Percentiles rank a stretch among this genome's conserved stretches.
phyloP scores from a whole-genome alignment of 257 asterid genomes.

The Solanum pimpinellifolium region DNA sequence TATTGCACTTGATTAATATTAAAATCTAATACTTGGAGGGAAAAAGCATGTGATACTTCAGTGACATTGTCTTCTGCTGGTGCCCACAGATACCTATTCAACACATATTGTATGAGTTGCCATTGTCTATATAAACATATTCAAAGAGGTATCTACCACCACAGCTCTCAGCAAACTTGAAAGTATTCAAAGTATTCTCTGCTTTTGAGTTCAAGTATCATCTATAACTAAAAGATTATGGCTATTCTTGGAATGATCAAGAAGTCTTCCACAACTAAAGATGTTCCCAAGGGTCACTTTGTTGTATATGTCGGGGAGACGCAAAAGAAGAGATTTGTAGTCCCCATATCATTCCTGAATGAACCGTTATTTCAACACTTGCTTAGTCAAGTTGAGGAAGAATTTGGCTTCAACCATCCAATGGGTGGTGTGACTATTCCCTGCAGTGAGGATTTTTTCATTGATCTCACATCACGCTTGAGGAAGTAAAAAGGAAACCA shows the following conservation, averaged over 20 bases:
- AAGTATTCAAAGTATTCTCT: background rate
- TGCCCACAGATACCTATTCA: background rate
- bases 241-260: background rate
- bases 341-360: conserved; percentile 25
- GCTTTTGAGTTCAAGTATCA: background rate
- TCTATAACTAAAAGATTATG: background rate
- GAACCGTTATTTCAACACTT: conserved; percentile 31
- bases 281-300: conserved; percentile 47
- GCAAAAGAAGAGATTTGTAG: conserved; percentile 22
- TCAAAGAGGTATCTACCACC: background rate
- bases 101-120: background rate
- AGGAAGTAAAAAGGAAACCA: background rate
- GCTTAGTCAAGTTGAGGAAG: conserved; percentile 25
- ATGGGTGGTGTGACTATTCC: conserved; percentile 56
- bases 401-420: conserved; percentile 36
- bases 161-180: background rate
- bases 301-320: conserved; percentile 45
- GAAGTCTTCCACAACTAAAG: background rate
- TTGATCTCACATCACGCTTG: conserved; percentile 18
- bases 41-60: background rate
- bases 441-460: conserved; percentile 23
- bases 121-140: background rate
- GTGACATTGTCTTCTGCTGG: background rate
- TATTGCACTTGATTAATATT: background rate
- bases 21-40: background rate